Percentiles rank a stretch among this genome's conserved stretches.
These are phyloP conservation scores for Diaporthe longicolla DNA, from an alignment of 2,329 filamentous ascomycete genomes.

Conservation along the genomic window DNA sequence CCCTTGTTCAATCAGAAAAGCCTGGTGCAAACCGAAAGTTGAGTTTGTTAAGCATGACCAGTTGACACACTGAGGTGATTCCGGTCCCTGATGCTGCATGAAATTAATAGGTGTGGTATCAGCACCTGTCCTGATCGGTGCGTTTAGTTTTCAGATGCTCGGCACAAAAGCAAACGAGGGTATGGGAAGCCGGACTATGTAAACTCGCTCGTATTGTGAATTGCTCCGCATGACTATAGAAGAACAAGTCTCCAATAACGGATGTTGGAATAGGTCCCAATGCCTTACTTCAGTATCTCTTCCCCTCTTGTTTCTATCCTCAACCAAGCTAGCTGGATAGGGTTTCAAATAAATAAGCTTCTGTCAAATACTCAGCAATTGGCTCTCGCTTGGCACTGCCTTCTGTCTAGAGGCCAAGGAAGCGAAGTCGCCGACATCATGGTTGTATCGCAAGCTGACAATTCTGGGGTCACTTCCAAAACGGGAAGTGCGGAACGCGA, in stretches of 20 bases:
- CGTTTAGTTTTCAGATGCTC: not conserved
- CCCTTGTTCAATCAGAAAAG: not conserved
- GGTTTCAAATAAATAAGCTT: not conserved
- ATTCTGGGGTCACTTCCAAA: not conserved
- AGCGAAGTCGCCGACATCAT: slow-evolving; percentile 1
- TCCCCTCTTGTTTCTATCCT: not conserved
- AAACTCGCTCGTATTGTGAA: not conserved
- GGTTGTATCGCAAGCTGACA: slow-evolving; percentile 10
- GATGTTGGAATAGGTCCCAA: no score
- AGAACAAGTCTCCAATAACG: not conserved
- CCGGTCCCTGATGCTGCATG: not conserved
- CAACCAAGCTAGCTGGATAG: not conserved
- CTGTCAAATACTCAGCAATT: not conserved
- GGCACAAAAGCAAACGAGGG: not conserved
- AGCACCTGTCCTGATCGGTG: not conserved
- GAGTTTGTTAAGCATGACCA: not conserved
- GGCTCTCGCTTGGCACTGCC: not conserved
- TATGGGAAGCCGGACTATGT: fast-evolving
- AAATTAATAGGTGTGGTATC: not conserved
- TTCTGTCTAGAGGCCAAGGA: slow-evolving; percentile 6
- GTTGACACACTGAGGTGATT: no score
- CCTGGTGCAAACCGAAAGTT: not conserved
- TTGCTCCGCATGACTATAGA: not conserved
- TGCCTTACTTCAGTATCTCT: not conserved
- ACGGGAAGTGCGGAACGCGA: slow-evolving; percentile 30